Evolutionary conservation across 2,329 filamentous ascomycete genomes (phyloP).

Genomic region (Aspergillus jensenii): DNA sequence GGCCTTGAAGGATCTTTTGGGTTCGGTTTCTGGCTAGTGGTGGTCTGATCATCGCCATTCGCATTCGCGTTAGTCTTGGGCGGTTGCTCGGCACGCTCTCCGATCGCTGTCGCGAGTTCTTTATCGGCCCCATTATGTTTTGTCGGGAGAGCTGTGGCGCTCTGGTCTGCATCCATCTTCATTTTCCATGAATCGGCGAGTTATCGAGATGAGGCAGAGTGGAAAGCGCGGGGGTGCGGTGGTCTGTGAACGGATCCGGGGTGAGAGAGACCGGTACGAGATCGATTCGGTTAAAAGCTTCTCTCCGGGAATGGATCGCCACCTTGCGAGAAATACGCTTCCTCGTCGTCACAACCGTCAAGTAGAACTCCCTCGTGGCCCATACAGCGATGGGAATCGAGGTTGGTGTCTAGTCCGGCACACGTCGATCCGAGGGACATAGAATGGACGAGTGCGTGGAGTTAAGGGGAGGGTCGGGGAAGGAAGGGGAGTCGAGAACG

Average conservation of each 20-base stretch:
- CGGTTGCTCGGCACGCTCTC: conserved; percentile 36
- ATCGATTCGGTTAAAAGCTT: conserved; percentile 8
- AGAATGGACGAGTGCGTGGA: conserved; percentile 9
- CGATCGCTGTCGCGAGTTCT: conserved; percentile 34
- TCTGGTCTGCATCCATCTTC: conserved; percentile 35
- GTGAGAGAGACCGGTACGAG: conserved; percentile 3
- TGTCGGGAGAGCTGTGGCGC: conserved; percentile 35
- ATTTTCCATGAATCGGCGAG: conserved; percentile 27
- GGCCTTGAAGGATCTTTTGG: conserved; percentile 89
- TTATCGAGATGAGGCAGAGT: background rate
- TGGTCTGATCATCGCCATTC: conserved; percentile 48
- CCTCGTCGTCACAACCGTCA: conserved; percentile 6
- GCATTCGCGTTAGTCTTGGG: conserved; percentile 23
- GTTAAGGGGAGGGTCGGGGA: background rate
- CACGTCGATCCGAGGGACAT: conserved; percentile 18
- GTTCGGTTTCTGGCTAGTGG: conserved; percentile 64
- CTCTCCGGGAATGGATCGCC: conserved; percentile 5
- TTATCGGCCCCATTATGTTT: conserved; percentile 40
- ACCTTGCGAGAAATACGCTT: conserved; percentile 4
- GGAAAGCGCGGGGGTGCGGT: background rate
- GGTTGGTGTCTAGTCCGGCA: conserved; percentile 17
- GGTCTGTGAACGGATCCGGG: conserved; percentile 1
- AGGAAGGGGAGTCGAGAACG: background rate
- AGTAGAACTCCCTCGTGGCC: conserved; percentile 14
- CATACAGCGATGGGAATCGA: conserved; percentile 15